Evolutionary conservation across 2,329 filamentous ascomycete species (phyloP).

Genomic region (Colletotrichum sp.): DNA sequence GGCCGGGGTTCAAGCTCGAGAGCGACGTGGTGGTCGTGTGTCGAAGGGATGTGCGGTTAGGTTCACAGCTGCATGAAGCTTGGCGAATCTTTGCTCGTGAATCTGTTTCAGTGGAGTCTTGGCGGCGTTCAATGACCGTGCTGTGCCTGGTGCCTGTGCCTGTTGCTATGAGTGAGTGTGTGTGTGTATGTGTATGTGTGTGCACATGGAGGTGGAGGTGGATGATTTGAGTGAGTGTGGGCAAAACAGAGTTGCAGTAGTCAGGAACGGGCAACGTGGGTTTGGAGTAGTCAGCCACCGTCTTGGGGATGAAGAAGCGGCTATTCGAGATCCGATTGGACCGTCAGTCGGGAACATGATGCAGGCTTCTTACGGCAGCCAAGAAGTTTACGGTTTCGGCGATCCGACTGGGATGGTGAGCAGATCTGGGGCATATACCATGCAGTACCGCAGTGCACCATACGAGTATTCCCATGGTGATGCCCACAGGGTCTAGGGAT

Average conservation of each 20-base stretch:
- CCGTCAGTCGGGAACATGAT: constrained; percentile 1
- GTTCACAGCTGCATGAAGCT: constrained; percentile 17
- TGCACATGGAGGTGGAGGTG: background rate
- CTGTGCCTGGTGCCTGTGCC: constrained; percentile 8
- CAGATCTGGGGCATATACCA: background rate
- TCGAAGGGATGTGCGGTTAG: background rate
- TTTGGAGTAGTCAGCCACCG: background rate
- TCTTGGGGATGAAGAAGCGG: background rate
- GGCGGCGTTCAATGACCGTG: constrained; percentile 7
- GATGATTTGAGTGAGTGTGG: background rate
- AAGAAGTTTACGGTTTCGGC: constrained; percentile 20
- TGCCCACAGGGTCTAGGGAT: background rate
- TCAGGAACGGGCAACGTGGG: background rate
- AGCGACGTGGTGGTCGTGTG: background rate
- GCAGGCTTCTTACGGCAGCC: constrained; percentile 13
- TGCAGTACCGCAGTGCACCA: background rate
- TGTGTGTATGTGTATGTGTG: background rate
- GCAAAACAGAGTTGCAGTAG: background rate
- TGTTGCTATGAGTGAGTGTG: background rate
- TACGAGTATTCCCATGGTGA: background rate
- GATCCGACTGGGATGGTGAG: constrained; percentile 12
- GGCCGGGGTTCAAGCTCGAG: background rate
- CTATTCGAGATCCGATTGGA: constrained; percentile 15
- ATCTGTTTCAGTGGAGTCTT: constrained; percentile 17
- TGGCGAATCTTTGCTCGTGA: constrained; percentile 18